phyloP scores from a whole-genome alignment of 495 filamentous ascomycete genomes.

The Hypoxylon rickii region DNA sequence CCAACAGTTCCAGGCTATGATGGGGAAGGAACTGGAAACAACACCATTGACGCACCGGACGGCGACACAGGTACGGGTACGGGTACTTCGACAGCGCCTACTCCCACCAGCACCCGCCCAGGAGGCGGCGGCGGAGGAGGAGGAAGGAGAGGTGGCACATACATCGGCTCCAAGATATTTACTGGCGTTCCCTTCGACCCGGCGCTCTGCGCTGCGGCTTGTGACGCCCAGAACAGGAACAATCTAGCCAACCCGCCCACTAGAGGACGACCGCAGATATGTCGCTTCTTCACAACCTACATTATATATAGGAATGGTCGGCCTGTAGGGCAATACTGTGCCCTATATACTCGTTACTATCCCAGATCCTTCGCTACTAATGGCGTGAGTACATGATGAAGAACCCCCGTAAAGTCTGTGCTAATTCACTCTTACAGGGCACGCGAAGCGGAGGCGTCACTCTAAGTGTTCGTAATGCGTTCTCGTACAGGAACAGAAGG shows the following conservation, averaged over 20 bases:
- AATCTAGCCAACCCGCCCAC: conserved; percentile 35
- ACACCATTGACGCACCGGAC: conserved; percentile 48
- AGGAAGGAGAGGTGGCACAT: conserved; percentile 34
- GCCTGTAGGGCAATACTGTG: conserved; percentile 34
- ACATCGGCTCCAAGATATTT: conserved; percentile 49
- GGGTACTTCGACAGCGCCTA: not conserved
- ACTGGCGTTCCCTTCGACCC: conserved; percentile 46
- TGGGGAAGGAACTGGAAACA: conserved; percentile 41
- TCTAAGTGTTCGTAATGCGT: conserved; percentile 11
- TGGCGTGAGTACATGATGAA: conserved; percentile 18
- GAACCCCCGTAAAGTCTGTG: no score
- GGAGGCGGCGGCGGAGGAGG: not conserved
- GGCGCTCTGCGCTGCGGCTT: conserved; percentile 46
- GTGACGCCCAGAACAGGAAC: conserved; percentile 48
- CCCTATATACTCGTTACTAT: conserved; percentile 30
- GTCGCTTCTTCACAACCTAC: conserved; percentile 56
- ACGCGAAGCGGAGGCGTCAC: conserved; percentile 3
- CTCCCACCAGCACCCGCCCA: not conserved
- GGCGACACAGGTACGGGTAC: not conserved
- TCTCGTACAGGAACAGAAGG: conserved; percentile 18
- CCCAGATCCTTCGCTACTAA: conserved; percentile 29
- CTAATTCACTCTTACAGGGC: conserved; percentile 7
- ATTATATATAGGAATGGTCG: conserved; percentile 47
- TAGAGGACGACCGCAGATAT: conserved; percentile 40
- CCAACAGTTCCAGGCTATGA: conserved; percentile 37